Conservation (phyloP, 305 asterid species). For the Ajuga reptans region DNA sequence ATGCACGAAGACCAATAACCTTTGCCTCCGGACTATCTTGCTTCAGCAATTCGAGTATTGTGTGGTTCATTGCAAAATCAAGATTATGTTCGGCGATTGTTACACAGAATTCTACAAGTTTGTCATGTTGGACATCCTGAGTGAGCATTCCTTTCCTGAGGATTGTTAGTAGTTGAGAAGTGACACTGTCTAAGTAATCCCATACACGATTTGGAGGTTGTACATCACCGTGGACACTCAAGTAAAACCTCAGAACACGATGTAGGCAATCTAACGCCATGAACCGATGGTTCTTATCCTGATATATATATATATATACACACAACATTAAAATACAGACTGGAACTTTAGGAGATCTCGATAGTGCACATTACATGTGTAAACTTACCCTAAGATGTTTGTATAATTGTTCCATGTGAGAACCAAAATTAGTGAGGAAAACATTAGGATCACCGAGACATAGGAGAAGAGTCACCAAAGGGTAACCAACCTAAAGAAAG, state of each 20-base stretch:
- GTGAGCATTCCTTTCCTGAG: slow-evolving; percentile 93
- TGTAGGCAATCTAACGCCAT: slow-evolving; percentile 98
- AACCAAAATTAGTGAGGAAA: slow-evolving; percentile 79
- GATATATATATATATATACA: slow-evolving; percentile 28
- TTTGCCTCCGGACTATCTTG: slow-evolving; percentile 98
- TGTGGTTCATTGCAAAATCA: slow-evolving; percentile 96
- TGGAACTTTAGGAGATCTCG: not conserved
- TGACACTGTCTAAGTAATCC: slow-evolving; percentile 98
- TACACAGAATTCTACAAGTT: slow-evolving; percentile 93
- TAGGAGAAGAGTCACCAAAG: slow-evolving; percentile 94
- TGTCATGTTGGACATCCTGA: slow-evolving; percentile 97
- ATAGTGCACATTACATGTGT: slow-evolving; percentile 14
- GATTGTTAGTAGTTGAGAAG: slow-evolving; percentile 88
- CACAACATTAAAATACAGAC: slow-evolving; percentile 14
- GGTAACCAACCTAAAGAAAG: slow-evolving; percentile 74
- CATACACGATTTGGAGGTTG: slow-evolving; percentile 92
- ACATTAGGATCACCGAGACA: slow-evolving; percentile 93
- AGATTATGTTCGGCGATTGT: slow-evolving; percentile 98
- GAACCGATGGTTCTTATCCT: slow-evolving; percentile 98
- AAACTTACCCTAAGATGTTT: slow-evolving; percentile 82
- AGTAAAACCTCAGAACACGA: slow-evolving; percentile 87
- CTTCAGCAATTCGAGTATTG: slow-evolving; percentile 85
- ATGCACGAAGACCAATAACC: slow-evolving; percentile 96
- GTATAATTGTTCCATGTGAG: slow-evolving; percentile 97
- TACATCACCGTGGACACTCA: slow-evolving; percentile 88